These are phyloP conservation scores for Pseudonitzschia multiseries DNA, from an alignment of 108 stramenopile genomes.

Conservation along the genomic window DNA sequence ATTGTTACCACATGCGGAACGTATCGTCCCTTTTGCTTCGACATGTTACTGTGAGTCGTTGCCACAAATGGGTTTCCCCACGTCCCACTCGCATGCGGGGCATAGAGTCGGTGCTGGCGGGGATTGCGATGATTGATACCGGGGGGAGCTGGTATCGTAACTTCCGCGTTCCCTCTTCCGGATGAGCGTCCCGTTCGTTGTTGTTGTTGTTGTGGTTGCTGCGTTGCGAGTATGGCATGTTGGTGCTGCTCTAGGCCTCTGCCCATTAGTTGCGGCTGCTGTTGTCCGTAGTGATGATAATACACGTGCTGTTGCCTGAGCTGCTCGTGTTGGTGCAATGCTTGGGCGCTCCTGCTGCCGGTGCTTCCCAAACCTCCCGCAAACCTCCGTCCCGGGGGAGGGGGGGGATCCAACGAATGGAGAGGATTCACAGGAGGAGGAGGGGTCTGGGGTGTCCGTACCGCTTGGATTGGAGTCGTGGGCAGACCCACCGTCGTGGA, in stretches of 20 bases:
- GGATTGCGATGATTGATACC: constrained; percentile 6
- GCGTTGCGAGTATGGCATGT: background rate
- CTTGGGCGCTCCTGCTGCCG: background rate
- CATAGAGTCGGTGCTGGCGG: constrained; percentile 1
- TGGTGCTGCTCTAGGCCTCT: background rate
- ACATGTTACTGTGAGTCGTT: background rate
- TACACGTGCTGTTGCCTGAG: background rate
- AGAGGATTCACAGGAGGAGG: constrained; percentile 22
- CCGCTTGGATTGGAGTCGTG: constrained; percentile 9
- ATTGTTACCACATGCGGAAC: constrained; percentile 85
- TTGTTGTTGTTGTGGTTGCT: constrained; percentile 1
- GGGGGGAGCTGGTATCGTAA: constrained; percentile 35
- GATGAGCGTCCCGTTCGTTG: constrained; percentile 42
- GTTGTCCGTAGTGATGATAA: too few species aligned
- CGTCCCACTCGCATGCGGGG: background rate
- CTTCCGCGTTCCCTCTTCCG: constrained; percentile 29
- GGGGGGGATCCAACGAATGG: constrained; percentile 39
- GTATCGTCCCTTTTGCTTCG: constrained; percentile 52
- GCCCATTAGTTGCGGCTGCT: background rate
- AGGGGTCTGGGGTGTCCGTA: constrained; percentile 36
- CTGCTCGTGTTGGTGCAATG: constrained; percentile 10
- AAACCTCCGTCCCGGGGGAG: constrained; percentile 55
- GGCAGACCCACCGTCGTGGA: background rate
- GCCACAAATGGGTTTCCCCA: background rate
- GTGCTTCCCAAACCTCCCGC: constrained; percentile 25